Percentiles rank a stretch among this genome's conserved stretches.
Conservation (phyloP, 2,329 filamentous ascomycete species). For the Penicillium sp. region DNA sequence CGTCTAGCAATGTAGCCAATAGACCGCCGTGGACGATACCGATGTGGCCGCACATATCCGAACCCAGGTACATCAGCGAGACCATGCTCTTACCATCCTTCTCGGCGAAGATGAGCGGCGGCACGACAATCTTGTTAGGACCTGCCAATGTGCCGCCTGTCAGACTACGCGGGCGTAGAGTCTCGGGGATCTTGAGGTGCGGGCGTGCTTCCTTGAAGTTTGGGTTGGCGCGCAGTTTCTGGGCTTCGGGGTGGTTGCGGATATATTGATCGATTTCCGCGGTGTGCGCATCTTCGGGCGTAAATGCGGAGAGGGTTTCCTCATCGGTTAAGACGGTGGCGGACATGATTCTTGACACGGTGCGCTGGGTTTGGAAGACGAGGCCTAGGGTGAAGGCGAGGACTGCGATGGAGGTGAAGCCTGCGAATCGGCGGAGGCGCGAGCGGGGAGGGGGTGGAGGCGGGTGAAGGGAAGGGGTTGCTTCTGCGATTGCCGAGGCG, state of each 20-base stretch:
- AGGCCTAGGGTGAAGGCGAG: slow-evolving; percentile 33
- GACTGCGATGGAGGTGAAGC: slow-evolving; percentile 36
- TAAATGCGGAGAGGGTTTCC: slow-evolving; percentile 66
- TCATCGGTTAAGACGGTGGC: slow-evolving; percentile 57
- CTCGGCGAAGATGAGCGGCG: slow-evolving; percentile 73
- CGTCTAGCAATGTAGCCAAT: slow-evolving; percentile 87
- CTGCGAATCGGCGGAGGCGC: slow-evolving; percentile 33
- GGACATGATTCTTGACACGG: slow-evolving; percentile 34
- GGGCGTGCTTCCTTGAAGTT: slow-evolving; percentile 73
- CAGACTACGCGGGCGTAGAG: slow-evolving; percentile 67
- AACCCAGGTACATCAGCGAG: slow-evolving; percentile 70
- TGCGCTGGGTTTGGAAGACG: slow-evolving; percentile 24
- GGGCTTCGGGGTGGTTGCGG: slow-evolving; percentile 67
- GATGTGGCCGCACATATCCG: slow-evolving; percentile 79
- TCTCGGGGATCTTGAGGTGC: slow-evolving; percentile 75
- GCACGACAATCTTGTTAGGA: slow-evolving; percentile 70
- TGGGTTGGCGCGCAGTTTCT: slow-evolving; percentile 62
- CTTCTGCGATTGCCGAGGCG: slow-evolving; percentile 6
- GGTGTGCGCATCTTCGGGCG: slow-evolving; percentile 50
- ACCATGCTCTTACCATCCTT: slow-evolving; percentile 64
- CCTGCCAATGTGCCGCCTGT: slow-evolving; percentile 77
- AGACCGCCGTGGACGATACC: slow-evolving; percentile 87
- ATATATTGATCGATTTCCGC: slow-evolving; percentile 67
- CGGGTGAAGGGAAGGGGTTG: slow-evolving; percentile 5
- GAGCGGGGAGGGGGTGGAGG: slow-evolving; percentile 18